Base-by-base conservation (phyloP, 352 stramenopile genomes). In the Phytophthora nicotianae region DNA sequence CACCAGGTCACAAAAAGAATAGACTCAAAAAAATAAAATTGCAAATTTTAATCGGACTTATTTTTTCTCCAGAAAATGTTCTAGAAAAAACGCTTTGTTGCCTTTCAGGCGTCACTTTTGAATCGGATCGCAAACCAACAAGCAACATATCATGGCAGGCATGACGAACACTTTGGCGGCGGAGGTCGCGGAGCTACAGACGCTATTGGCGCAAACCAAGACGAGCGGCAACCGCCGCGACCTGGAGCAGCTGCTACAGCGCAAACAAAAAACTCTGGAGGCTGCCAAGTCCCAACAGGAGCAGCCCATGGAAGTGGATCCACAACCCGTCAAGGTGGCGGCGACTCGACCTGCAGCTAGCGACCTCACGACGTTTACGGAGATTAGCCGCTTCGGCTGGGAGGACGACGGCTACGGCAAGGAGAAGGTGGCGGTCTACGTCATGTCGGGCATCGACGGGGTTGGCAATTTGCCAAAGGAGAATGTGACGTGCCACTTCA, bases 401-500 rank as follows among this genome's bases (percentile, higher is more conserved):
- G 87, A 96, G 54, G 85, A 96, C 57, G 87, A 96, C 50, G 85
- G 87, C n/a, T 96, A 90, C 49, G 87, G 87, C 29, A 96, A 96
- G 66, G 59, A 81, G 50, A 94, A 94, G 61, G 86, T 96, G 38
- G 74, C 65, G 38, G 82, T 96, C 41, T 86, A 94, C 58, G 71
- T 96, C 52, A 90, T 91, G 74, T 93, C 87, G 37, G 85, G 86
- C 16, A 62, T 96, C 10, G 87, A 96, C 32, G 87, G 83, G 17
- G 83, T 96, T 1, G 87, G 87, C 1, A 62, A 79, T 20, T 48
- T 96, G 45, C 82, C 87, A 0, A 84, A 88, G 63, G 77, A 93
- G 50, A 82, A 80, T 26, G 66, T 96, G 14, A 80, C 70, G 37
- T 94, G 85, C 68, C 64, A 78, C 46, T 96, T 96, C 54, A 91